A percentile compares a stretch with the other conserved stretches of the same genome.
Evolutionary conservation across 2,329 filamentous ascomycete species (phyloP).

Genomic region (Sarocladium oryzae): DNA sequence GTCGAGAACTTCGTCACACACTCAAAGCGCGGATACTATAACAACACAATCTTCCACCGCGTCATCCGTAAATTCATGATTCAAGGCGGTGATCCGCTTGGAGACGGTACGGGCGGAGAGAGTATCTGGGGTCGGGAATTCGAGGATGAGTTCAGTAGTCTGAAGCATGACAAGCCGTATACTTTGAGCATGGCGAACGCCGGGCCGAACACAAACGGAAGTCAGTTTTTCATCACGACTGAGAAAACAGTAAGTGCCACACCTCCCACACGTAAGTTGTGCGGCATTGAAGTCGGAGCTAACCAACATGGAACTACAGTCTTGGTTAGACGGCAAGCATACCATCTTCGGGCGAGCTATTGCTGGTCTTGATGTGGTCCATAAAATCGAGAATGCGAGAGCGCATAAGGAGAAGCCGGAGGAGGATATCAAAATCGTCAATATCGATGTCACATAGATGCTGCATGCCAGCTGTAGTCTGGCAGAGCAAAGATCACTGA

Average conservation of each 20-base stretch:
- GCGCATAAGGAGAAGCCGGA: slow-evolving; percentile 90
- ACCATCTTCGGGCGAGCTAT: slow-evolving; percentile 91
- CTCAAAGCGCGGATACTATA: slow-evolving; percentile 86
- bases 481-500: no score
- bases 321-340: slow-evolving; percentile 94
- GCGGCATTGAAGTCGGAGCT: slow-evolving; percentile 12
- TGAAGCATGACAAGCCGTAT: slow-evolving; percentile 94
- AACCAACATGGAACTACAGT: slow-evolving; percentile 36
- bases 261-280: background rate
- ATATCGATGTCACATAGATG: slow-evolving; percentile 57
- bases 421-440: slow-evolving; percentile 96
- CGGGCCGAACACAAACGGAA: slow-evolving; percentile 89
- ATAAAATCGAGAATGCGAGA: slow-evolving; percentile 87
- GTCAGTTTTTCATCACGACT: slow-evolving; percentile 97
- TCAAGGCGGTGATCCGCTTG: slow-evolving; percentile 89
- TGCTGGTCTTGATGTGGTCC: slow-evolving; percentile 86
- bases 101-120: slow-evolving; percentile 80
- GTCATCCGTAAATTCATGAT: slow-evolving; percentile 99
- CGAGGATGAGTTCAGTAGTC: slow-evolving; percentile 83
- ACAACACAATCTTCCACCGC: slow-evolving; percentile 94
- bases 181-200: slow-evolving; percentile 98
- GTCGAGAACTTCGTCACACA: slow-evolving; percentile 98
- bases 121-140: slow-evolving; percentile 95
- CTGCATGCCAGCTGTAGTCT: no score
- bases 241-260: slow-evolving; percentile 71